A percentile compares a stretch with the other conserved stretches of the same genome.
phyloP scores from a whole-genome alignment of 2,329 filamentous ascomycete genomes.

The Epichloe amarillans region DNA sequence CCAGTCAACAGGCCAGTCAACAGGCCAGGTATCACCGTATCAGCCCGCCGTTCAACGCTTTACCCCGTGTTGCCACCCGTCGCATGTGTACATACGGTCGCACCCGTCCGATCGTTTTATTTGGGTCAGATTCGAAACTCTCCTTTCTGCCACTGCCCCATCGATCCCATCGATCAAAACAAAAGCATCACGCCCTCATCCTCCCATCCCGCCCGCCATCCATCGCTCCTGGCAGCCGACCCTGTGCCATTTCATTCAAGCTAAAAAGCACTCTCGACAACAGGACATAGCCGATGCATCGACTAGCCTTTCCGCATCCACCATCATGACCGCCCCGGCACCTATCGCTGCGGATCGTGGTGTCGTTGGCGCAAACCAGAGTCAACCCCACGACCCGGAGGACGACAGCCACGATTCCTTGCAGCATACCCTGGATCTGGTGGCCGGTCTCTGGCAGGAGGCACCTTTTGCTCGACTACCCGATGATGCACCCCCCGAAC shows the following conservation, averaged over 20 bases:
- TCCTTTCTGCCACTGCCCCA: neutral
- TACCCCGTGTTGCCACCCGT: neutral
- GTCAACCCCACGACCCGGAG: neutral
- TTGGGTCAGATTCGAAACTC: neutral
- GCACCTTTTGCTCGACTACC: slow-evolving; percentile 44
- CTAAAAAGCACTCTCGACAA: neutral
- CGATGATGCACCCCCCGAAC: slow-evolving; percentile 43
- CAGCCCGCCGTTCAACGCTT: no score
- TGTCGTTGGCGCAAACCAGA: slow-evolving; percentile 1
- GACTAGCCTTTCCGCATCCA: neutral
- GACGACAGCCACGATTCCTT: slow-evolving; percentile 4
- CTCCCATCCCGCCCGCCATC: neutral
- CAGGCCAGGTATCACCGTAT: no score
- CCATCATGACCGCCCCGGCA: slow-evolving; percentile 8
- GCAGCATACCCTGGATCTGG: slow-evolving; percentile 30
- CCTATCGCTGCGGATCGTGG: slow-evolving; percentile 4
- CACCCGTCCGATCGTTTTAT: neutral
- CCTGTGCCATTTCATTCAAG: neutral
- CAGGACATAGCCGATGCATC: slow-evolving; percentile 2
- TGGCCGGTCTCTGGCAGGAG: slow-evolving; percentile 48
- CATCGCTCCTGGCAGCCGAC: neutral
- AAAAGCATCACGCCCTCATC: neutral
- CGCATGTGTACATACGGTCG: neutral
- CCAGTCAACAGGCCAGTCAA: no score
- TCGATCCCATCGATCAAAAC: neutral